These are phyloP conservation scores for Porodaedalea pini DNA, from an alignment of 1,284 basidiomycete species.

Conservation along the genomic window DNA sequence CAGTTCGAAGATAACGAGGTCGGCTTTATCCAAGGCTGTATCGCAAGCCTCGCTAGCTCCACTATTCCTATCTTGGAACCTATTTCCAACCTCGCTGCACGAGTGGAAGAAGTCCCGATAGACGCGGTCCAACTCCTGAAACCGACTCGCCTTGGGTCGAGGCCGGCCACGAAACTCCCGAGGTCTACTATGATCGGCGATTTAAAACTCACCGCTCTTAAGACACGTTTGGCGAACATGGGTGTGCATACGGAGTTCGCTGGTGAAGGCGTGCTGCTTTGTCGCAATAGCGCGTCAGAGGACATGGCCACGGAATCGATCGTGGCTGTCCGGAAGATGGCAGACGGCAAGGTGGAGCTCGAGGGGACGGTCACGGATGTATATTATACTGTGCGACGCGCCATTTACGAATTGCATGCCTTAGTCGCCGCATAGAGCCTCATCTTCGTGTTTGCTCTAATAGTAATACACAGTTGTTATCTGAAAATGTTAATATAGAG, in stretches of 20 bases:
- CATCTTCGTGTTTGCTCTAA: neutral
- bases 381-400: constrained; percentile 82
- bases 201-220: constrained; percentile 83
- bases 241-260: constrained; percentile 88
- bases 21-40: constrained; percentile 82
- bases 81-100: constrained; percentile 27
- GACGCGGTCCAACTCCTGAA: constrained; percentile 27
- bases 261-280: constrained; percentile 93
- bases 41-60: constrained; percentile 79
- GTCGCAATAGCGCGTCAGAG: constrained; percentile 62
- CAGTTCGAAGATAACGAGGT: constrained; percentile 98
- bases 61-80: constrained; percentile 67
- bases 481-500: too few species aligned
- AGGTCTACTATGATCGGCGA: constrained; percentile 95
- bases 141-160: constrained; percentile 52
- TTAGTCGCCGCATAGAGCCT: constrained; percentile 63
- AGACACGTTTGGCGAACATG: constrained; percentile 67
- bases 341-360: constrained; percentile 77
- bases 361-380: constrained; percentile 87
- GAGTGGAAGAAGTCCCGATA: constrained; percentile 26
- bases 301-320: constrained; percentile 44
- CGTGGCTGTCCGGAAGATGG: constrained; percentile 87
- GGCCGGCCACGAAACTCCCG: constrained; percentile 59
- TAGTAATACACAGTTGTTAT: neutral
- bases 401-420: constrained; percentile 87